Conservation (phyloP, 306 rosid genomes). For the Dalbergia cultrata region DNA sequence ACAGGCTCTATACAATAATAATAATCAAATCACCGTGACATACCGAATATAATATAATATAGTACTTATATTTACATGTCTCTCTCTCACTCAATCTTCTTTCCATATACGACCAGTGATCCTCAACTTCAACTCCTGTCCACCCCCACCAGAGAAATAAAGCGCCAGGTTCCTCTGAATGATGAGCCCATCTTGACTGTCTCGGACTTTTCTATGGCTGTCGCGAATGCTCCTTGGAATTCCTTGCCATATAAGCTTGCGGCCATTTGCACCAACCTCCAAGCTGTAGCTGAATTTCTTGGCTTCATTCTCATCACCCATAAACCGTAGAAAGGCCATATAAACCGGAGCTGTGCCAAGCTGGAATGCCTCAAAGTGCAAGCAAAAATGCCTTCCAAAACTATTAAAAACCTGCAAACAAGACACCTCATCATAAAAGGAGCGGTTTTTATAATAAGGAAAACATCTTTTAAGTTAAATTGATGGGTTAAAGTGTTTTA, state of each 20-base stretch:
- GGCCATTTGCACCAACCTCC: slow-evolving; percentile 94
- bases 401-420: slow-evolving; percentile 80
- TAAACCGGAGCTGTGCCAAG: slow-evolving; percentile 82
- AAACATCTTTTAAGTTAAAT: not conserved
- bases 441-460: not conserved
- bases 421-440: slow-evolving; percentile 32
- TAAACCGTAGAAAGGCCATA: slow-evolving; percentile 91
- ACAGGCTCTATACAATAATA: slow-evolving; percentile 58
- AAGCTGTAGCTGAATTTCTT: slow-evolving; percentile 87
- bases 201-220: slow-evolving; percentile 86
- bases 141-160: slow-evolving; percentile 88
- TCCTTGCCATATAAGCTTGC: slow-evolving; percentile 93
- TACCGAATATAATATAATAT: slow-evolving; percentile 1
- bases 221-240: slow-evolving; percentile 94
- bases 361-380: slow-evolving; percentile 97
- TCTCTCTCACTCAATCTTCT: slow-evolving; percentile 75
- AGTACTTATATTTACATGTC: slow-evolving; percentile 41
- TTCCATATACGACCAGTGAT: slow-evolving; percentile 97
- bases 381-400: slow-evolving; percentile 88
- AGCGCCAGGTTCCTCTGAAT: slow-evolving; percentile 90
- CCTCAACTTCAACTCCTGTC: slow-evolving; percentile 83
- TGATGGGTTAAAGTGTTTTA: not conserved
- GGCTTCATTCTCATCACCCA: slow-evolving; percentile 91
- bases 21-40: slow-evolving; percentile 12
- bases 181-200: slow-evolving; percentile 93